Evolutionary conservation across 177 flowering plant species (phyloP).

Genomic region (Tripterygium wilfordii): DNA sequence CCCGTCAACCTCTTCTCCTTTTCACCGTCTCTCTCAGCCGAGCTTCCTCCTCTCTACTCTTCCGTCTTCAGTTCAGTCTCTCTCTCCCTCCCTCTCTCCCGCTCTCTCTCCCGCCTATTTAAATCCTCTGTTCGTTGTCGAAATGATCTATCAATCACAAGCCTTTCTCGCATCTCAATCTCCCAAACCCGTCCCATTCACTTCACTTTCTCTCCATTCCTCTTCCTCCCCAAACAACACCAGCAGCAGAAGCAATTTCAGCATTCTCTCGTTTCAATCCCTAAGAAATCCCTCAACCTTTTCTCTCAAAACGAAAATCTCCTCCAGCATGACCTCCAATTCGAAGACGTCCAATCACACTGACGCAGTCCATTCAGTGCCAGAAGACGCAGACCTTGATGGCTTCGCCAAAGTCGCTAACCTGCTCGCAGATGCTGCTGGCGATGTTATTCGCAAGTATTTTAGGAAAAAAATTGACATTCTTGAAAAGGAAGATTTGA

Average conservation of each 20-base stretch:
- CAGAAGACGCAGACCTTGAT: constrained; percentile 32
- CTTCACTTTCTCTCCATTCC: constrained; percentile 6
- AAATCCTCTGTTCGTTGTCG: constrained; percentile 10
- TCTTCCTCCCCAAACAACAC: constrained; percentile 1
- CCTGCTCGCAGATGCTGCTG: constrained; percentile 81
- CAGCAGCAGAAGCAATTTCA: not conserved
- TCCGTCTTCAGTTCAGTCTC: too few relatives aligned
- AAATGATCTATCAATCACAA: constrained; percentile 23
- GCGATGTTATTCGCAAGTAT: constrained; percentile 74
- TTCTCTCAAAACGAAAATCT: constrained; percentile 5
- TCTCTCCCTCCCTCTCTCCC: too few relatives aligned
- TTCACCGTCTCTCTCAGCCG: not conserved
- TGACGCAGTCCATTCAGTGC: constrained; percentile 1
- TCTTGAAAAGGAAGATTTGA: constrained; percentile 82
- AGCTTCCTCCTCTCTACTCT: not conserved
- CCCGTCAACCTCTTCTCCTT: too few relatives aligned
- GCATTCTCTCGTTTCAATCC: not conserved
- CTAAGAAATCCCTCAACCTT: not conserved
- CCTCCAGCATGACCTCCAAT: constrained; percentile 21
- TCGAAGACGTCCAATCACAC: constrained; percentile 20
- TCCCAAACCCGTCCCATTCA: constrained; percentile 2
- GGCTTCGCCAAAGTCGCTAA: constrained; percentile 60
- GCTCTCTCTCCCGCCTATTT: constrained; percentile 23
- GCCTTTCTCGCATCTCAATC: constrained; percentile 11
- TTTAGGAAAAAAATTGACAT: constrained; percentile 81